A percentile compares a stretch with the other conserved stretches of the same genome.
These are phyloP conservation scores for Diaporthe nobilis DNA, from an alignment of 2,329 filamentous ascomycete genomes.

Conservation along the genomic window DNA sequence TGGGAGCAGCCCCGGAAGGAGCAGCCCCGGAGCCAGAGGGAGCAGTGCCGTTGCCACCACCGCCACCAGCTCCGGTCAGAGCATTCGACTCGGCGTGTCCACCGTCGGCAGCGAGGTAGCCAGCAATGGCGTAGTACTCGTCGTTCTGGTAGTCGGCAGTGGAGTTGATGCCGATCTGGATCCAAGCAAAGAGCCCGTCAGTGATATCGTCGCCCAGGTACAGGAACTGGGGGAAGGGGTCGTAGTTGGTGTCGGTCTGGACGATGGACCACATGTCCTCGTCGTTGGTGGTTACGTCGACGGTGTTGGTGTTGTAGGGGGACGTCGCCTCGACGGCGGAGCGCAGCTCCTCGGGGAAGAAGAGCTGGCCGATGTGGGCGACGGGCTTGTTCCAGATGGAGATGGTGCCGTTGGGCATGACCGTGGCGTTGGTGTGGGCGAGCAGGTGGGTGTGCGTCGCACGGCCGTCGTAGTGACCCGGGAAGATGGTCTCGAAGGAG, in stretches of 20 bases:
- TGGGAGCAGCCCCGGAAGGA: constrained; percentile 22
- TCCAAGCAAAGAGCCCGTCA: constrained; percentile 64
- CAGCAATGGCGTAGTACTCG: constrained; percentile 40
- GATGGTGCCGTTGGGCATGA: constrained; percentile 50
- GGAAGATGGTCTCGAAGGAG: constrained; percentile 41
- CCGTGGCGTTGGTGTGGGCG: constrained; percentile 48
- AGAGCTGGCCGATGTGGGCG: constrained; percentile 52
- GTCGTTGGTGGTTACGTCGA: constrained; percentile 49
- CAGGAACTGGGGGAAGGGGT: constrained; percentile 66
- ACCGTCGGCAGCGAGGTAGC: constrained; percentile 37
- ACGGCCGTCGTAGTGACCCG: constrained; percentile 40
- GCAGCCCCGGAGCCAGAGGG: constrained; percentile 30
- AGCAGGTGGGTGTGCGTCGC: constrained; percentile 44
- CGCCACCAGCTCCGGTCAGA: constrained; percentile 16
- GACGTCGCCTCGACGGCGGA: constrained; percentile 48
- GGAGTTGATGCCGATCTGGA: constrained; percentile 61
- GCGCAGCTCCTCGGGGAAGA: constrained; percentile 50
- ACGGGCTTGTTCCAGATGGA: constrained; percentile 46
- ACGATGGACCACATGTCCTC: constrained; percentile 52
- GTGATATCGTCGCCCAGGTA: constrained; percentile 63
- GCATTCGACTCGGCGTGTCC: constrained; percentile 38
- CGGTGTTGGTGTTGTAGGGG: constrained; percentile 50
- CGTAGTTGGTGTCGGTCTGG: constrained; percentile 49
- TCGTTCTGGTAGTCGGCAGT: constrained; percentile 49
- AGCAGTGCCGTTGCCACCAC: constrained; percentile 34